Base-by-base conservation (phyloP, 805 yeast species). In the Myxozyma vanderwaltii region DNA sequence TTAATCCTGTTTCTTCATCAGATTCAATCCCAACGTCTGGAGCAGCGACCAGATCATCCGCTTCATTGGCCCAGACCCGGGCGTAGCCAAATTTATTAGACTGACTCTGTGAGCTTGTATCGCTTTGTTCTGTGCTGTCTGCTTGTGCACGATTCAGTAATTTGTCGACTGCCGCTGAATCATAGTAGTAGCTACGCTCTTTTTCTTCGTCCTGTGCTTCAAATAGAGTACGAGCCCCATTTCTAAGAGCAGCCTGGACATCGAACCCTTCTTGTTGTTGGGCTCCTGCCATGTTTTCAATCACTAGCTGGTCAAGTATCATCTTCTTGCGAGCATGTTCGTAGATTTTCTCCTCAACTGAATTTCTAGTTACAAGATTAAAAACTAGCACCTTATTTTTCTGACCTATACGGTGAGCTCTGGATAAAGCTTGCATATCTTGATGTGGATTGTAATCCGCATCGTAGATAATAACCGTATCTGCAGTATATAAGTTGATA, bases 391-490 rank as follows among this genome's bases (percentile, higher is more conserved):
- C 96, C 0, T 96, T 96, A 52, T 82, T 84, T 1, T 76, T 79
- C 71, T 92, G 98, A 0, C 98, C 98, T 54, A 92, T 89, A 69
- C 98, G 78, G 71, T 92, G 97, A 17, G 89, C 94, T 56, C 98
- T 78, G 67, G 91, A 97, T 82, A 91, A 90, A 0, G 97, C 98
- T 70, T 92, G 99, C 54, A 91, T 75, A 73, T 92, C 98, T 62
- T 90, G 95, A 69, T 91, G 97, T 0, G 98, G 99, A 69, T 92
- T 92, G 95, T 96, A 91, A 70, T 92, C 99, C 55, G 89, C 87
- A 69, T 92, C 99, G 70, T 89, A 90, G 4, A 92, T 69, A 3
- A 92, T 82, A 0, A 91, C 97, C 0, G 95, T 85, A 65, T 92
- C 97, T 0, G 97, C 96, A 0, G 86, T 83, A 0, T 86, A 94